Percentiles rank a stretch among this genome's conserved stretches.
Evolutionary conservation across 345 rosid genomes (phyloP).

Genomic region (Moringa oleifera): DNA sequence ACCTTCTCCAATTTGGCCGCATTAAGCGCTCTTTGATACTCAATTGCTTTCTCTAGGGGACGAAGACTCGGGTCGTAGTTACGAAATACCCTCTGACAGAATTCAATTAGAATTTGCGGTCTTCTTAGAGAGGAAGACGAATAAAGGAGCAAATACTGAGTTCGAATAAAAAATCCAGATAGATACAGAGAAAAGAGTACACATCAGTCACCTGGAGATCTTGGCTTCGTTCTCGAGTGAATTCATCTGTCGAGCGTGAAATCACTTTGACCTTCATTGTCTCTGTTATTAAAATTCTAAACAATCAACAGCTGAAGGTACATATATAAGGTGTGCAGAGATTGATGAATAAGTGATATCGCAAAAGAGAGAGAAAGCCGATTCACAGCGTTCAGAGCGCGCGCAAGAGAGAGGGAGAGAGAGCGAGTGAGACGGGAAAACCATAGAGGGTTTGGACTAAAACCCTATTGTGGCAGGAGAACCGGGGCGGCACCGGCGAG

Average conservation of each 20-base stretch:
- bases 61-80: constrained; percentile 82
- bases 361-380: too few relatives aligned
- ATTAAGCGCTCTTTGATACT: constrained; percentile 78
- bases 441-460: too few relatives aligned
- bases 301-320: too few relatives aligned
- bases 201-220: constrained; percentile 63
- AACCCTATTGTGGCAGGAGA: too few relatives aligned
- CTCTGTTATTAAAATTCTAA: too few relatives aligned
- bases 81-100: constrained; percentile 68
- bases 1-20: constrained; percentile 98
- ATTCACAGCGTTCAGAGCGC: too few relatives aligned
- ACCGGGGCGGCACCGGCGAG: too few relatives aligned
- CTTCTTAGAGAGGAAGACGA: not conserved
- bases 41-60: constrained; percentile 78
- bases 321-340: too few relatives aligned
- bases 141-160: not conserved
- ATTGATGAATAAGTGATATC: too few relatives aligned
- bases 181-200: not conserved
- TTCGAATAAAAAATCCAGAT: not conserved
- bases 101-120: constrained; percentile 3
- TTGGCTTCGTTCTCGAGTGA: constrained; percentile 93
- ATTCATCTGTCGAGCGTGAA: constrained; percentile 81
- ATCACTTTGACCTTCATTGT: constrained; percentile 77
- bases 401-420: too few relatives aligned
- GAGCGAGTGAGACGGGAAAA: too few relatives aligned